phyloP scores from a whole-genome alignment of 805 yeast genomes.

The Candida pseudoglaebosa region DNA sequence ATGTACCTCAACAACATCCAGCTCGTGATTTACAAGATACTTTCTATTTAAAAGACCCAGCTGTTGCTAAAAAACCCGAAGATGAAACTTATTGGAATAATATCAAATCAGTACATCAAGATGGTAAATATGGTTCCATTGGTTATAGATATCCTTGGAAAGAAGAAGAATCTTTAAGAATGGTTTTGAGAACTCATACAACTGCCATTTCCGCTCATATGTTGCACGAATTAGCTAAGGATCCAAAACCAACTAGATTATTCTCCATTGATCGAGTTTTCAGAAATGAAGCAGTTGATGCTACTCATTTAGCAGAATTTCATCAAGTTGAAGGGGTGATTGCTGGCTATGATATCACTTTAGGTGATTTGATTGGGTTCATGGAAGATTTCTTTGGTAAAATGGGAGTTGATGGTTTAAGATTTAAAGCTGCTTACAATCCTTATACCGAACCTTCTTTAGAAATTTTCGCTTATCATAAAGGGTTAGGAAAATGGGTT shows the following conservation, averaged over 20 bases:
- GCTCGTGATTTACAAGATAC: conserved; percentile 99
- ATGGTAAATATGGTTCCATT: conserved; percentile 88
- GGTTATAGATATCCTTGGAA: conserved; percentile 99
- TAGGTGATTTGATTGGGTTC: conserved; percentile 96
- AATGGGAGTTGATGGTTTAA: conserved; percentile 94
- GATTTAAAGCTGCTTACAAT: conserved; percentile 98
- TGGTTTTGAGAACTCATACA: conserved; percentile 96
- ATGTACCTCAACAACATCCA: conserved; percentile 99
- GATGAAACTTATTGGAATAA: conserved; percentile 77
- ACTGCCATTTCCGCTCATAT: conserved; percentile 89
- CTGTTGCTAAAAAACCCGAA: conserved; percentile 72
- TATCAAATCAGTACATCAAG: conserved; percentile 79
- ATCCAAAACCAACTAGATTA: conserved; percentile 85
- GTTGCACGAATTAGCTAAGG: conserved; percentile 80
- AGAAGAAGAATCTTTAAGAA: conserved; percentile 80
- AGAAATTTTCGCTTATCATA: conserved; percentile 97
- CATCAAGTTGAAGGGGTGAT: conserved; percentile 99
- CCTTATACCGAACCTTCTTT: conserved; percentile 99
- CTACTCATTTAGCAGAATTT: conserved; percentile 98
- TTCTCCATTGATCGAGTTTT: conserved; percentile 97
- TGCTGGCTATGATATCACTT: conserved; percentile 91
- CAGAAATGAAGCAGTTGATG: conserved; percentile 99
- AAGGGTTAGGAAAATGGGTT: conserved; percentile 93
- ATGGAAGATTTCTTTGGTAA: conserved; percentile 95
- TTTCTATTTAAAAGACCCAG: conserved; percentile 93